phyloP scores from a whole-genome alignment of 306 rosid genomes.

The Arachis stenosperma region DNA sequence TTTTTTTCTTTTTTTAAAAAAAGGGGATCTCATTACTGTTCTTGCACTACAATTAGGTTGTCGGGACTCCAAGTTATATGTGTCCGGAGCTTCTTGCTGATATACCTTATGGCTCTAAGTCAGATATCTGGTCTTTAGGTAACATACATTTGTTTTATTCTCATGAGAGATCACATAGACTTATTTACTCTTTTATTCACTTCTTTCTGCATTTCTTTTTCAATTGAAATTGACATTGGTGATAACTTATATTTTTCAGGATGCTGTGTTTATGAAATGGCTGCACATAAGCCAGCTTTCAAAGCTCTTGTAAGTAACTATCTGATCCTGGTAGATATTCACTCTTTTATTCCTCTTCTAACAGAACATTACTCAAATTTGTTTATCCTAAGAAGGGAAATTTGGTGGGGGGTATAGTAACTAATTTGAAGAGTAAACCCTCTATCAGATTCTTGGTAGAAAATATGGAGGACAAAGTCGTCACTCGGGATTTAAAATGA shows the following conservation, averaged over 20 bases:
- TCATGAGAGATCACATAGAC: background rate
- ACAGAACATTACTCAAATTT: background rate
- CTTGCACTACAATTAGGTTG: constrained; percentile 57
- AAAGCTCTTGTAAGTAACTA: constrained; percentile 87
- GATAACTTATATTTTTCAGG: constrained; percentile 53
- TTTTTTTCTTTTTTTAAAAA: background rate
- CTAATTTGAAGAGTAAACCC: constrained; percentile 17
- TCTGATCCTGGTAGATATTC: constrained; percentile 1
- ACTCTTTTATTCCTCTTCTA: background rate
- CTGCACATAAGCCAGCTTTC: constrained; percentile 83
- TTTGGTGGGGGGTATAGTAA: background rate
- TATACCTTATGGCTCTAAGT: constrained; percentile 97
- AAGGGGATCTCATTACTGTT: constrained; percentile 1
- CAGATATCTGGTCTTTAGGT: constrained; percentile 99
- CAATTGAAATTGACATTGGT: constrained; percentile 15
- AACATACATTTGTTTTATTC: constrained; percentile 30
- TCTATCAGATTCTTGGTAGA: too few species aligned
- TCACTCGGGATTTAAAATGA: too few species aligned
- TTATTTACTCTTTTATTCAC: constrained; percentile 18
- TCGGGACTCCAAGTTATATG: constrained; percentile 98
- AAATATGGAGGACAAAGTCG: too few species aligned
- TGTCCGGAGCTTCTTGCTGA: constrained; percentile 99
- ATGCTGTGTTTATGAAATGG: constrained; percentile 94
- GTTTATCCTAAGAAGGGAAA: background rate
- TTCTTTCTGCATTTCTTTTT: background rate